Evolutionary conservation across 805 yeast species (phyloP).

Genomic region (Lipomyces spencermartinsiae): DNA sequence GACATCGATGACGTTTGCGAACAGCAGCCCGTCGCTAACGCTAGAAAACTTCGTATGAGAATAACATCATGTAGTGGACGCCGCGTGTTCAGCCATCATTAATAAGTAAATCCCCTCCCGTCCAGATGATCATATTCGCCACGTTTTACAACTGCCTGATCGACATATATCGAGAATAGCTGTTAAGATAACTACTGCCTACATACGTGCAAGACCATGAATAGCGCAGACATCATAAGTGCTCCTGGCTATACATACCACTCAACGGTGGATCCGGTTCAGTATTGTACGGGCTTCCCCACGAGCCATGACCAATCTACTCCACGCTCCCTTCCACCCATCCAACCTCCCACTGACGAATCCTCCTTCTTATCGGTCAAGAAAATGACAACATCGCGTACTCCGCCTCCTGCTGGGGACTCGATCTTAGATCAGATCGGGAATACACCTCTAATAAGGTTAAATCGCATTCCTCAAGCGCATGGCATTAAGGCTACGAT

Average conservation of each 20-base stretch:
- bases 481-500: conserved; percentile 70
- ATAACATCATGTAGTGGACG: neutral
- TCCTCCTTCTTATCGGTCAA: neutral
- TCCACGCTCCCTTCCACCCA: neutral
- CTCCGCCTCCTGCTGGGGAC: conserved; percentile 52
- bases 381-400: neutral
- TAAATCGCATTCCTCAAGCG: conserved; percentile 78
- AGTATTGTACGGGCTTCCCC: neutral
- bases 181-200: neutral
- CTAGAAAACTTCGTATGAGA: neutral
- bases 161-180: neutral
- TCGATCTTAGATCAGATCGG: conserved; percentile 79
- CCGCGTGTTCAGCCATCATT: neutral
- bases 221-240: neutral
- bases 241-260: neutral
- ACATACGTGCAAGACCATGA: neutral
- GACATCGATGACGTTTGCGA: neutral
- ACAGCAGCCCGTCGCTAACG: neutral
- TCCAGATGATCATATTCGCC: neutral
- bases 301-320: neutral
- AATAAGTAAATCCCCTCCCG: neutral
- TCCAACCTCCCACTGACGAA: neutral
- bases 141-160: neutral
- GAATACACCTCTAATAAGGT: conserved; percentile 78
- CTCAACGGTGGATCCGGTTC: neutral